A percentile compares a stretch with the other conserved stretches of the same genome.
Conservation (phyloP, 2,329 filamentous ascomycete species). For the Verticillium tricorpus region DNA sequence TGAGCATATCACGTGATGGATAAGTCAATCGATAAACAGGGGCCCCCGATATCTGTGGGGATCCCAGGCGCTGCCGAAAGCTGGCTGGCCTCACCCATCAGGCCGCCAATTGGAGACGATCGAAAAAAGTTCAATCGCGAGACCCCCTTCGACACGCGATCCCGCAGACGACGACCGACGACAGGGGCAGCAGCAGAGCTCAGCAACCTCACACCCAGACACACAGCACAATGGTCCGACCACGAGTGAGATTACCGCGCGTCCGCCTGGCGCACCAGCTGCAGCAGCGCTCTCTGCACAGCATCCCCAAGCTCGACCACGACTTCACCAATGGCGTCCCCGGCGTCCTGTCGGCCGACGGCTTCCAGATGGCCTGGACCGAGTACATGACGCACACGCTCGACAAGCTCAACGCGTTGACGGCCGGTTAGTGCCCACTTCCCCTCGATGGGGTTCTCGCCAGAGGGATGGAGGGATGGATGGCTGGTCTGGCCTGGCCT, state of each 20-base stretch:
- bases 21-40: not conserved
- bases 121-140: not conserved
- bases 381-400: constrained; percentile 74
- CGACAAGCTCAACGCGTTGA: constrained; percentile 70
- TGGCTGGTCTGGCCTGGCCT: not conserved
- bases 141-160: not conserved
- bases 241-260: constrained; percentile 49
- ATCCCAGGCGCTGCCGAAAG: not conserved
- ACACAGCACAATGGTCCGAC: constrained; percentile 45
- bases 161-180: not conserved
- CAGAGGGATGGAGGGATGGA: not conserved
- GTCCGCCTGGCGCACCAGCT: constrained; percentile 30
- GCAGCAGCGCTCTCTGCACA: constrained; percentile 36
- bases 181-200: not conserved
- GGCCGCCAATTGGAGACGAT: not conserved
- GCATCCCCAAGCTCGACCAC: constrained; percentile 41
- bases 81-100: not conserved
- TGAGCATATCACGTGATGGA: not conserved
- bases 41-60: not conserved
- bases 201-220: constrained; percentile 13
- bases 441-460: not conserved
- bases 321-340: constrained; percentile 52
- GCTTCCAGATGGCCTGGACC: constrained; percentile 74
- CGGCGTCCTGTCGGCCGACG: constrained; percentile 65
- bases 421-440: constrained; percentile 54